A percentile compares a stretch with the other conserved stretches of the same genome.
phyloP scores from a whole-genome alignment of 2,329 filamentous ascomycete species.

The Hypoxylon sp. region DNA sequence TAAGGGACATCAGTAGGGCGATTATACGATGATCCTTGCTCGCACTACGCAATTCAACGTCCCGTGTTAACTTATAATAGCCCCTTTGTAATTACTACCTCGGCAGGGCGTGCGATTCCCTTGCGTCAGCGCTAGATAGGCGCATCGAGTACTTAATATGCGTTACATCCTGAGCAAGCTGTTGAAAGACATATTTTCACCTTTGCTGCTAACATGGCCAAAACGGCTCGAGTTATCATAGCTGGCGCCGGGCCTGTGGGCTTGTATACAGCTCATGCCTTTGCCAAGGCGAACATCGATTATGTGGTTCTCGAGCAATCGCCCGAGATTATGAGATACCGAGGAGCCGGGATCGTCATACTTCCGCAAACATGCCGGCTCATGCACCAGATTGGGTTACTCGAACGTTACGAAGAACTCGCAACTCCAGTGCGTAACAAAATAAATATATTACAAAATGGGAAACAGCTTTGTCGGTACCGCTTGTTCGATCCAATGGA shows the following conservation, averaged over 20 bases:
- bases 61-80: background rate
- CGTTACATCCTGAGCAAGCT: background rate
- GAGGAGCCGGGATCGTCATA: conserved; percentile 52
- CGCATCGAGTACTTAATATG: background rate
- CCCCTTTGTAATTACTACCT: background rate
- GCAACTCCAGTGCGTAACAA: background rate
- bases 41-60: background rate
- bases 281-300: conserved; percentile 51
- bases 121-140: background rate
- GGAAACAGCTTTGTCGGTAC: background rate
- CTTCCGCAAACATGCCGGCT: conserved; percentile 50
- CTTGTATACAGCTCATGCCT: conserved; percentile 46
- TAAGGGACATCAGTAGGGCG: background rate
- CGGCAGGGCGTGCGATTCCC: background rate
- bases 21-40: background rate
- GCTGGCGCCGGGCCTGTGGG: conserved; percentile 44
- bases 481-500: conserved; percentile 13
- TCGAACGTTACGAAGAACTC: conserved; percentile 10
- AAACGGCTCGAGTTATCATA: conserved; percentile 34
- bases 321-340: conserved; percentile 31
- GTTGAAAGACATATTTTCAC: background rate
- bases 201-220: conserved; percentile 1
- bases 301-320: conserved; percentile 55
- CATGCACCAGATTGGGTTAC: conserved; percentile 54
- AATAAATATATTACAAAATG: conserved; percentile 5